These are phyloP conservation scores for Amanita phalloides DNA, from an alignment of 768 basidiomycete species.

Conservation along the genomic window DNA sequence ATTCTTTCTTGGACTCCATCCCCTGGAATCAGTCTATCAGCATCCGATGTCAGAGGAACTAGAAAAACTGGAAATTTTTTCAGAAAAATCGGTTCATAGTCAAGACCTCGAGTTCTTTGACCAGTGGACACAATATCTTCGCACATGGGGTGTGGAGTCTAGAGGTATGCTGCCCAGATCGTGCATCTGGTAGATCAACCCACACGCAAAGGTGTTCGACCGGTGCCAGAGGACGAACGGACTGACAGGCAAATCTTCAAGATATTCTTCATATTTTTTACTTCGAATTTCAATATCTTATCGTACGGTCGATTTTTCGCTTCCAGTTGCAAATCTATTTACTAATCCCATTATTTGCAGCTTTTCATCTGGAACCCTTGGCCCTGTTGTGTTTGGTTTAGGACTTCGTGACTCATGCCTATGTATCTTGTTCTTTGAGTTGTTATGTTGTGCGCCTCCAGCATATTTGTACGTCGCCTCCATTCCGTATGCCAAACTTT, in stretches of 20 bases:
- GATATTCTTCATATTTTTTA: constrained; percentile 72
- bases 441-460: constrained; percentile 46
- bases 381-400: constrained; percentile 48
- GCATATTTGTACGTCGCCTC: constrained; percentile 41
- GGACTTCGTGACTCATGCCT: constrained; percentile 54
- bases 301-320: constrained; percentile 20
- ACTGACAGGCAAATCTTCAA: constrained; percentile 53
- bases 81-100: background rate
- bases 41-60: background rate
- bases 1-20: background rate
- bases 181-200: background rate
- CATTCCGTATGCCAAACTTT: background rate
- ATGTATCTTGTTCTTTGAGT: constrained; percentile 57
- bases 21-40: background rate
- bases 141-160: constrained; percentile 19
- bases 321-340: background rate
- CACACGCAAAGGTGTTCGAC: constrained; percentile 33
- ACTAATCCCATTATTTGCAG: constrained; percentile 16
- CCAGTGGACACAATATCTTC: background rate
- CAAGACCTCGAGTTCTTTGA: background rate
- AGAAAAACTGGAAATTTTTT: background rate
- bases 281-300: constrained; percentile 62
- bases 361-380: constrained; percentile 60
- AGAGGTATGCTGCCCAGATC: constrained; percentile 15
- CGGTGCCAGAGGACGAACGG: constrained; percentile 44